Conservation (phyloP, 331 rosid species). For the Quercus phellos region DNA sequence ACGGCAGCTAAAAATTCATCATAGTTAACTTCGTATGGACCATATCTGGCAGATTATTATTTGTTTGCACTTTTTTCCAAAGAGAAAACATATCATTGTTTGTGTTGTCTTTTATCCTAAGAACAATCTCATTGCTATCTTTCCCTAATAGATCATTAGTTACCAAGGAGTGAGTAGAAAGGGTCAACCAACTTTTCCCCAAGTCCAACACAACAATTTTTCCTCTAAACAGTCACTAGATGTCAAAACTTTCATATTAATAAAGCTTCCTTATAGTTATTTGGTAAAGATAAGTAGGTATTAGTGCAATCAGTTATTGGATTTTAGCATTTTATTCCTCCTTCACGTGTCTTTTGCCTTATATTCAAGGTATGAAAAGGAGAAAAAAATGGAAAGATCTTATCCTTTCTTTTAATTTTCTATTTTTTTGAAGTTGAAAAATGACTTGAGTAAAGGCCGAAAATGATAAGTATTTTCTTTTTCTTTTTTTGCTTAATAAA, state of each 20-base stretch:
- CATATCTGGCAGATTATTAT: constrained; percentile 1
- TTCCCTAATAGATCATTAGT: background rate
- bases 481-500: too few relatives aligned
- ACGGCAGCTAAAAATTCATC: background rate
- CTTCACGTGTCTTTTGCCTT: background rate
- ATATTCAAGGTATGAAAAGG: too few relatives aligned
- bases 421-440: too few relatives aligned
- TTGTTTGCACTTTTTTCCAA: background rate
- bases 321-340: background rate
- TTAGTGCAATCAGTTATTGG: background rate
- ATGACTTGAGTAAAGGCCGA: too few relatives aligned
- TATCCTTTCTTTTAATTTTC: too few relatives aligned
- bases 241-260: background rate
- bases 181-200: background rate
- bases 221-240: background rate
- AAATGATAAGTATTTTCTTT: too few relatives aligned
- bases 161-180: background rate
- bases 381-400: background rate
- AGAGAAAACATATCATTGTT: too few relatives aligned
- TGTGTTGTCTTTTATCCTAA: background rate
- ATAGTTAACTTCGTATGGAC: background rate
- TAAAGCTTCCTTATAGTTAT: background rate
- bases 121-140: background rate
- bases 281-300: background rate
- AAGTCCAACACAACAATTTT: background rate